Evolutionary conservation across 225 moss, liverwort and hornwort genomes (phyloP).

Genomic region (Physcomitrellopsis africana): DNA sequence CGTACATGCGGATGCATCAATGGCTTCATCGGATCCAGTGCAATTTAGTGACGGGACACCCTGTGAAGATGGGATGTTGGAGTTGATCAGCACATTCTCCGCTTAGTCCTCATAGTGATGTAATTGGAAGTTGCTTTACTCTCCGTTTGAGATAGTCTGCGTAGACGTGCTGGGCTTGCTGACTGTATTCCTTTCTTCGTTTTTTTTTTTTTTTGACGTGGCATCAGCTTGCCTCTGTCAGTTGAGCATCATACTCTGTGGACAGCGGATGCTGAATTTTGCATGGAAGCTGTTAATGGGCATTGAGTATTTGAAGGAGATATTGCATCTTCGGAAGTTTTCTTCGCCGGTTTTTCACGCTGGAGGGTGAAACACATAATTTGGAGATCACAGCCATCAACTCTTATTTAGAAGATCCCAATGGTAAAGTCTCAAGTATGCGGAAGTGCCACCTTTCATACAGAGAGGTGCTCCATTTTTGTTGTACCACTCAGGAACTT

Average conservation of each 20-base stretch:
- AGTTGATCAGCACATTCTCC: slow-evolving; percentile 4
- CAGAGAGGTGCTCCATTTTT: slow-evolving; percentile 1
- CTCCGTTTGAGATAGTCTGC: slow-evolving; percentile 25
- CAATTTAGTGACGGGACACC: neutral
- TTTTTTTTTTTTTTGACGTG: neutral
- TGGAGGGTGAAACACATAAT: slow-evolving; percentile 16
- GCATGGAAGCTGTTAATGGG: slow-evolving; percentile 20
- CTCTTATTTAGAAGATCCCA: slow-evolving; percentile 7
- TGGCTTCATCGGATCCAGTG: neutral
- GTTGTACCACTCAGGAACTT: neutral
- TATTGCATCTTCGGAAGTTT: slow-evolving; percentile 5
- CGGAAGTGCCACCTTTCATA: neutral
- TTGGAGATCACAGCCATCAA: slow-evolving; percentile 3
- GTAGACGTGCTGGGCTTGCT: slow-evolving; percentile 21
- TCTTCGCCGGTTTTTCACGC: slow-evolving; percentile 9
- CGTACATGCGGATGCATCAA: slow-evolving; percentile 21
- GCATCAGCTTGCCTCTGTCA: slow-evolving; percentile 18
- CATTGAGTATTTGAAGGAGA: slow-evolving; percentile 12
- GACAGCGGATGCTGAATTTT: slow-evolving; percentile 37
- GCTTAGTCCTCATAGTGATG: neutral
- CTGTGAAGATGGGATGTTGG: neutral
- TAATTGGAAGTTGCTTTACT: slow-evolving; percentile 18
- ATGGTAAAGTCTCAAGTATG: slow-evolving; percentile 8
- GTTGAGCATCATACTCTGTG: slow-evolving; percentile 6
- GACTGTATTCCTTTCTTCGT: neutral